A percentile compares a stretch with the other conserved stretches of the same genome.
Conservation (phyloP, 148 eudicot genomes). For the Silene latifolia region DNA sequence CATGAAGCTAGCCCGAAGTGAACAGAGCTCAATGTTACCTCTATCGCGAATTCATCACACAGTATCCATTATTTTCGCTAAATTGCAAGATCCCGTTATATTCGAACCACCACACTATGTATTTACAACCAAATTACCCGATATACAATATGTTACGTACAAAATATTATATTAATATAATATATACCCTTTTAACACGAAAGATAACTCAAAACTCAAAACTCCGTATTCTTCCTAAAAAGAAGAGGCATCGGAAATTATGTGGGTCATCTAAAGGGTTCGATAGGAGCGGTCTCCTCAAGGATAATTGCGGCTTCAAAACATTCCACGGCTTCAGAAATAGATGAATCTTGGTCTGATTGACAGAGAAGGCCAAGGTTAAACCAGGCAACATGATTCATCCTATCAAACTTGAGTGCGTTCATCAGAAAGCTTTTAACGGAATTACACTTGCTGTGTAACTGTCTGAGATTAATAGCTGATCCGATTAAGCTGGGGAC, state of each 20-base stretch:
- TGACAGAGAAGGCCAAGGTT: constrained; percentile 69
- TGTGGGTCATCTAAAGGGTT: constrained; percentile 64
- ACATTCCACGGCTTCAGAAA: constrained; percentile 70
- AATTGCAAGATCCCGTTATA: constrained; percentile 6
- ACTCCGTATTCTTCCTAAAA: background rate
- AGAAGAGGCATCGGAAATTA: background rate
- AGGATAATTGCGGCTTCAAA: constrained; percentile 70
- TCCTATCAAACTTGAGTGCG: constrained; percentile 63
- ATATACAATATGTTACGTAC: constrained; percentile 5
- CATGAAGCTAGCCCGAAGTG: too few species aligned
- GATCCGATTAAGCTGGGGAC: constrained; percentile 71
- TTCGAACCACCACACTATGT: background rate
- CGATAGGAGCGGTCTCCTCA: constrained; percentile 71
- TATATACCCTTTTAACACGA: background rate
- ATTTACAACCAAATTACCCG: constrained; percentile 21
- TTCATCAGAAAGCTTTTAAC: constrained; percentile 59
- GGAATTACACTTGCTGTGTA: constrained; percentile 32
- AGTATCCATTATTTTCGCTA: background rate
- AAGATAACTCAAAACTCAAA: background rate
- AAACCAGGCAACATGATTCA: constrained; percentile 69
- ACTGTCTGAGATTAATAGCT: constrained; percentile 47
- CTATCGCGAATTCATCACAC: too few species aligned
- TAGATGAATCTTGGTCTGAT: constrained; percentile 33
- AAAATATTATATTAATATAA: background rate
- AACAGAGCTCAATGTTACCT: too few species aligned